A percentile compares a stretch with the other conserved stretches of the same genome.
Evolutionary conservation across 352 stramenopile species (phyloP).

Genomic region (Pythium aristosporum): DNA sequence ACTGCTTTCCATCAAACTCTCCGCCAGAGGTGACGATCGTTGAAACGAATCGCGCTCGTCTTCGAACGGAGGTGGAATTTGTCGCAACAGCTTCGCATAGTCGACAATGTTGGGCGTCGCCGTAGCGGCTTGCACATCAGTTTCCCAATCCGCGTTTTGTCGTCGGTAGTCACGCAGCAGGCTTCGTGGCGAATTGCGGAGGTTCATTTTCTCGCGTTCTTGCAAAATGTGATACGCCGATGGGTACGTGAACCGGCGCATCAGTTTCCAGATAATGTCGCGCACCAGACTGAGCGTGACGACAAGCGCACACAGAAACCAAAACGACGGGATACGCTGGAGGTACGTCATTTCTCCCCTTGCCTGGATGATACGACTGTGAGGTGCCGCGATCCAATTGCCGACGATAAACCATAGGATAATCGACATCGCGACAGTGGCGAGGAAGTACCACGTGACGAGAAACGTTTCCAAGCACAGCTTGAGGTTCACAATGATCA

Average conservation of each 20-base stretch:
- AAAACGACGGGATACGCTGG: conserved; percentile 56
- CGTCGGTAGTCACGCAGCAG: conserved; percentile 36
- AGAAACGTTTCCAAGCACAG: conserved; percentile 72
- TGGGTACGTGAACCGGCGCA: conserved; percentile 59
- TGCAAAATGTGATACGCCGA: conserved; percentile 81
- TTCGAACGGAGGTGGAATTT: conserved; percentile 40
- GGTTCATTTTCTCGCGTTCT: conserved; percentile 62
- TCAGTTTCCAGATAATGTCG: conserved; percentile 70
- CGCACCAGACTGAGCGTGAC: conserved; percentile 60
- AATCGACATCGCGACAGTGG: conserved; percentile 55
- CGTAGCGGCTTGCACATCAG: conserved; percentile 34
- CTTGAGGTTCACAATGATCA: conserved; percentile 78
- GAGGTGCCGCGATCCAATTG: conserved; percentile 52
- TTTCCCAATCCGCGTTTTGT: conserved; percentile 22
- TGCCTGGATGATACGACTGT: conserved; percentile 53
- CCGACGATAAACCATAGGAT: conserved; percentile 66
- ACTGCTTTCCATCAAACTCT: conserved; percentile 45
- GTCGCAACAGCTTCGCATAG: conserved; percentile 47
- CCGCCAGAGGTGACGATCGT: conserved; percentile 56
- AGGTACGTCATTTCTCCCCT: conserved; percentile 72
- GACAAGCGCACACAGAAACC: conserved; percentile 59
- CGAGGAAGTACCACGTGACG: conserved; percentile 69
- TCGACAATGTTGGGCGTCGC: conserved; percentile 35
- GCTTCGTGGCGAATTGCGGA: conserved; percentile 58
- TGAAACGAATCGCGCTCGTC: conserved; percentile 56